A percentile compares a stretch with the other conserved stretches of the same genome.
Evolutionary conservation across 805 yeast species (phyloP).

Genomic region (Candida yuanshanica): DNA sequence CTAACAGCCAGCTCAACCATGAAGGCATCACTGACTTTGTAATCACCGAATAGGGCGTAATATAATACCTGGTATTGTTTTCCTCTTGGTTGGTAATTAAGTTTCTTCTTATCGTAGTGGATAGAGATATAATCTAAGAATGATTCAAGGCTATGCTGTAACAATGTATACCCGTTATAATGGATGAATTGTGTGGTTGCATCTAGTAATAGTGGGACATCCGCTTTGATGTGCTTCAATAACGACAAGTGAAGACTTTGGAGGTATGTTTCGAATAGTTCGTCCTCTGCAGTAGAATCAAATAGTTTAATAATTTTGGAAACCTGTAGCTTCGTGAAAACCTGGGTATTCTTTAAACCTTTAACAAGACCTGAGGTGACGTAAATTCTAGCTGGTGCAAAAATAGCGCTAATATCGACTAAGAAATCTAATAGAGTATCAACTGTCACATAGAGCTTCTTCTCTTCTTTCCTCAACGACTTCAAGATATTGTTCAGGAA

Average conservation of each 20-base stretch:
- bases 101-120: constrained; percentile 10
- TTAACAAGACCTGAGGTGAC: constrained; percentile 48
- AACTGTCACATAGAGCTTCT: constrained; percentile 25
- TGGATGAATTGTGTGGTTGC: constrained; percentile 18
- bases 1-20: constrained; percentile 25
- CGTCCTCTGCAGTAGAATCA: constrained; percentile 41
- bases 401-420: constrained; percentile 42
- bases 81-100: constrained; percentile 3
- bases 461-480: constrained; percentile 28
- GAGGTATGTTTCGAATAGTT: constrained; percentile 41
- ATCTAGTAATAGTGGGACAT: constrained; percentile 17
- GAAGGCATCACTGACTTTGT: constrained; percentile 13
- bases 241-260: constrained; percentile 49
- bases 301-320: constrained; percentile 29
- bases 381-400: constrained; percentile 68
- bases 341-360: constrained; percentile 36
- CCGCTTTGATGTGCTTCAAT: constrained; percentile 33
- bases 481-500: constrained; percentile 36
- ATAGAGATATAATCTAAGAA: constrained; percentile 32
- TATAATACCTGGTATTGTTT: constrained; percentile 22
- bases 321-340: constrained; percentile 25
- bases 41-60: constrained; percentile 20
- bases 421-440: constrained; percentile 38
- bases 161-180: constrained; percentile 28
- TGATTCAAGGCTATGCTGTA: constrained; percentile 31